Evolutionary conservation across 2,329 filamentous ascomycete species (phyloP), one percentile per base, ranked within the genome.

Genomic region (Penicillium sp.): DNA sequence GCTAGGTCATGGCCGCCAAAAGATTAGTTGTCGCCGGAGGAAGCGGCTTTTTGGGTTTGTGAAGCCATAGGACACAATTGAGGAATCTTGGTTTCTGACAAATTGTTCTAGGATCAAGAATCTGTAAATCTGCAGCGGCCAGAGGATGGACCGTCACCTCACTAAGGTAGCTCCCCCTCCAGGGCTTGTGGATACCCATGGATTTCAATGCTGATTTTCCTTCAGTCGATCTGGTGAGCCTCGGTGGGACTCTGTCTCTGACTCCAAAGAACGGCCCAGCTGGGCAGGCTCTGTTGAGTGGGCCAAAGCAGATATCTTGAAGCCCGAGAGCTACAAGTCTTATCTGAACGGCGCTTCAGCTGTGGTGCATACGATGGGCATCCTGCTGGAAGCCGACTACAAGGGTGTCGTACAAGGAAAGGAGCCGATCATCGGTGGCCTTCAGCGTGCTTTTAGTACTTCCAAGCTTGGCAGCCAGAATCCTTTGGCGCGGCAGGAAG

Each of bases 301-400:
- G 94, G 88, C 91, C 64, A 87, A 87, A 61, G 93, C 88, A 67
- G 91, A 97, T 75, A 88, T 97, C 63, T 84, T 99, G 58, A 85
- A 88, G 56, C 93, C 94, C 0, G 79, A 83, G 1, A 89, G 89
- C 16, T 99, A 97, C 77, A 84, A 83, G 8, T 79, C 87, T 0
- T 84, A 93, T 45, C 84, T 99, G 58, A 83, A 85, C 62, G 85
- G 84, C 53, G 90, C 92, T 57, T 86, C 91, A 71, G 92, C 87
- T 53, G 92, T 97, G 24, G 88, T 99, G 44, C 94, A 99, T 80
- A 91, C 84, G 68, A 92, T 97, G 88, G 94, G 94, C 9, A 97
- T 99, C 66, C 82, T 99, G 16, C 84, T 99, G 9, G 94, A 99
- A 79, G 92, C 92, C 47, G 94, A 99, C 79, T 99, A 99, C 84